Base-by-base conservation (phyloP, 768 basidiomycete species). In the Boletus fagicola region DNA sequence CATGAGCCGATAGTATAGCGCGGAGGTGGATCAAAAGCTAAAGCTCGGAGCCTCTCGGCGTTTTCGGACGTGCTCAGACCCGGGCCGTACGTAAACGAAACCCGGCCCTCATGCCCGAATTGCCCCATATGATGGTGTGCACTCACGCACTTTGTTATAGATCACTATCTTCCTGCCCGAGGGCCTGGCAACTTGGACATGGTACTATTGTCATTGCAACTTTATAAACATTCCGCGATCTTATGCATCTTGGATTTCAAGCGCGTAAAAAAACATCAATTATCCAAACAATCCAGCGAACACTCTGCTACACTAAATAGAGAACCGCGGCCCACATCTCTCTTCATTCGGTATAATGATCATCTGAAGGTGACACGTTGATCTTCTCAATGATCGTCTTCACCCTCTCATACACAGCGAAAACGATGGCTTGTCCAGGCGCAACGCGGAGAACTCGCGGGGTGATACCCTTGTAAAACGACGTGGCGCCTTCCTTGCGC, bases 381-480 rank as follows among this genome's bases (percentile, higher is more conserved):
- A 92, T 77, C 53, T 72, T 77, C 79, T 96, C 94, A 55, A 96
- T 88, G 39, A 80, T 54, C 65, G 68, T 74, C 72, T 89, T 86
- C 59, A 98, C 88, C 49, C 89, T 80, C 76, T 99, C 96, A 67
- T 98, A 98, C 28, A 99, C 96, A 13, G 96, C 92, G 68, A 98
- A 98, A 36, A 98, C 96, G 62, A 98, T 91, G 2, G 95, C 95
- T 72, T 93, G 92, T 1, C 96, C 97, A 9, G 97, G 97, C 2
- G 97, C 97, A 45, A 99, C 97, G 53, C 97, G 85, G 65, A 97
- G 77, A 36, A 99, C 94, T 22, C 97, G 83, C 36, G 97, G 97
- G 0, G 95, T 98, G 70, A 99, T 98, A 20, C 97, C 97, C 77
- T 97, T 98, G 78, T 98, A 98, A 75, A 99, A 98, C 52, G 95